Conservation (phyloP, 129 eudicot species). For the Pulicaria dysenterica region DNA sequence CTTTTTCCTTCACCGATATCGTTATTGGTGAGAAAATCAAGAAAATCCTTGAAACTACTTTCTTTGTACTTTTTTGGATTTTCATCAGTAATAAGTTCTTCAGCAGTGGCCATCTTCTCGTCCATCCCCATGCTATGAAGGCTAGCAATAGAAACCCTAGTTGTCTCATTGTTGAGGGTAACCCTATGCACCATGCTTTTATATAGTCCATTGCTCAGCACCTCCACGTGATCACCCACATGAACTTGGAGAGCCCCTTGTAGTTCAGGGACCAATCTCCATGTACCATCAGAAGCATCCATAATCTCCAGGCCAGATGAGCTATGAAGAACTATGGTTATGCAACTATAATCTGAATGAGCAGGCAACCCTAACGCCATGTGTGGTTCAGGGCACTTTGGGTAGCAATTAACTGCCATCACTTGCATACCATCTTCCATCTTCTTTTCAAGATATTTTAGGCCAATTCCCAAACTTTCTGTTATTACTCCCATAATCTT, state of each 20-base stretch:
- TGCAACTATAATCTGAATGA: slow-evolving; percentile 63
- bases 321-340: slow-evolving; percentile 58
- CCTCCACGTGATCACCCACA: slow-evolving; percentile 68
- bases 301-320: slow-evolving; percentile 52
- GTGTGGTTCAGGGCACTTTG: slow-evolving; percentile 60
- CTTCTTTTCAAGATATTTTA: slow-evolving; percentile 36
- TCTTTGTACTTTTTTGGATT: slow-evolving; percentile 44
- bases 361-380: slow-evolving; percentile 63
- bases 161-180: slow-evolving; percentile 38
- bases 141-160: slow-evolving; percentile 63
- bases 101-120: slow-evolving; percentile 55
- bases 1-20: slow-evolving; percentile 45
- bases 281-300: slow-evolving; percentile 35
- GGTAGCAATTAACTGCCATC: slow-evolving; percentile 62
- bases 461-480: slow-evolving; percentile 59
- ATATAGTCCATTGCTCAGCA: slow-evolving; percentile 67
- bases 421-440: slow-evolving; percentile 61
- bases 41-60: slow-evolving; percentile 63
- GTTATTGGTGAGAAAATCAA: slow-evolving; percentile 49
- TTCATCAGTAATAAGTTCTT: slow-evolving; percentile 49
- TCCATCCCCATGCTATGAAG: slow-evolving; percentile 64
- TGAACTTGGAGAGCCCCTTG: slow-evolving; percentile 55
- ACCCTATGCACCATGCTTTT: slow-evolving; percentile 61
- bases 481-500: slow-evolving; percentile 47
- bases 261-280: slow-evolving; percentile 45